These are phyloP conservation scores for Sugiyamaella pinicola DNA, from an alignment of 1,139 yeast genomes.

Conservation along the genomic window DNA sequence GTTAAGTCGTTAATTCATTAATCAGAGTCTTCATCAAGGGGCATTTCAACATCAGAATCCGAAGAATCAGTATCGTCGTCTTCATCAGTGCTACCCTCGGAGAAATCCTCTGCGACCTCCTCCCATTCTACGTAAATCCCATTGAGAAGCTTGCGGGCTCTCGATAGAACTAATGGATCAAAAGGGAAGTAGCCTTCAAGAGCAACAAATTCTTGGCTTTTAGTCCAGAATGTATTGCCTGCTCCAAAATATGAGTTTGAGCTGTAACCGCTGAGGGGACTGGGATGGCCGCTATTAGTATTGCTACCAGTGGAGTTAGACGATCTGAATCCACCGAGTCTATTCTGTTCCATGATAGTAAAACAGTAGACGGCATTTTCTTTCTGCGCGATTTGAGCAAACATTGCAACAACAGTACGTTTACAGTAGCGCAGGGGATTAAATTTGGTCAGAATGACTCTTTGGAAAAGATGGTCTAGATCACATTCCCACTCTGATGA, in stretches of 20 bases:
- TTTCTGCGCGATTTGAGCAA: conserved; percentile 89
- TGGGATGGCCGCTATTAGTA: conserved; percentile 8
- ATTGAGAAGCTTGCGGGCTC: conserved; percentile 56
- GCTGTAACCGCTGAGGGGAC: conserved; percentile 16
- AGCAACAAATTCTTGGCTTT: conserved; percentile 78
- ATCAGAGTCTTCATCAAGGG: conserved; percentile 9
- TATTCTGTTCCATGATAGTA: conserved; percentile 88
- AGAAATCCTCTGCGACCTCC: conserved; percentile 64
- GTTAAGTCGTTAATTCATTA: conserved; percentile 14
- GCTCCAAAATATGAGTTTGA: conserved; percentile 26
- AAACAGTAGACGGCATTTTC: conserved; percentile 92
- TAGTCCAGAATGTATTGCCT: conserved; percentile 35
- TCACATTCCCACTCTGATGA: conserved; percentile 71
- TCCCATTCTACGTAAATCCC: conserved; percentile 82
- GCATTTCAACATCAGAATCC: conserved; percentile 16
- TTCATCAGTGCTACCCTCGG: conserved; percentile 46
- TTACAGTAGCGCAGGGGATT: conserved; percentile 94
- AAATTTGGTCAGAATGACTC: conserved; percentile 82
- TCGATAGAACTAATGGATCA: conserved; percentile 81
- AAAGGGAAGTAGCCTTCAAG: conserved; percentile 93
- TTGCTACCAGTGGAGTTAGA: conserved; percentile 8
- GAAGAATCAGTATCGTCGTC: conserved; percentile 16
- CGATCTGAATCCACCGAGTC: conserved; percentile 55
- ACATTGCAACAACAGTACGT: conserved; percentile 88
- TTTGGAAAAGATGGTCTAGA: conserved; percentile 81